phyloP scores from a whole-genome alignment of 169 alveolate genomes.

The Eimeria sp. region DNA sequence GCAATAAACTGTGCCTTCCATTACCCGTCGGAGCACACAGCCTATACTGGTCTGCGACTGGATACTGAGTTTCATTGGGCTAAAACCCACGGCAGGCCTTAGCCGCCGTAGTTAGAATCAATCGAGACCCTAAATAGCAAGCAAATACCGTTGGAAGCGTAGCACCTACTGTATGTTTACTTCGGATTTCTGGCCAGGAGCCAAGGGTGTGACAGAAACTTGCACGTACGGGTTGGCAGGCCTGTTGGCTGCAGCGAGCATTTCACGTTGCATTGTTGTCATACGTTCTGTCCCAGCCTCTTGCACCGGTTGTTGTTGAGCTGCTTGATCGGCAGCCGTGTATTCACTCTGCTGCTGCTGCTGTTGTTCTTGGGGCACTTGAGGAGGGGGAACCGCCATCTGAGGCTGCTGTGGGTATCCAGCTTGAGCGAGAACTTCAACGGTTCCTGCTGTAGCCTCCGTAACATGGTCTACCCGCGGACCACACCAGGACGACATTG shows the following conservation, averaged over 20 bases:
- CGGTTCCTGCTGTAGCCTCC: slow-evolving; percentile 79
- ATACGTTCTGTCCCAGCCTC: slow-evolving; percentile 51
- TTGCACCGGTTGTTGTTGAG: slow-evolving; percentile 36
- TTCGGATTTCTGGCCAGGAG: slow-evolving; percentile 77
- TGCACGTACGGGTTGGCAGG: slow-evolving; percentile 72
- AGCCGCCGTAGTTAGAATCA: slow-evolving; percentile 16
- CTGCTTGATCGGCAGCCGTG: background rate
- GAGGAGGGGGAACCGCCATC: slow-evolving; percentile 29
- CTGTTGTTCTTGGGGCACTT: background rate
- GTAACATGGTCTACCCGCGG: slow-evolving; percentile 77
- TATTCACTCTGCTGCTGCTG: slow-evolving; percentile 15
- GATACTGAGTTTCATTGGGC: background rate
- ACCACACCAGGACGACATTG: slow-evolving; percentile 79
- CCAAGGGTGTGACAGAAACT: slow-evolving; percentile 79
- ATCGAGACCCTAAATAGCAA: slow-evolving; percentile 70
- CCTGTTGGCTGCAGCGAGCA: slow-evolving; percentile 57
- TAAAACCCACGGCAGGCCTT: background rate
- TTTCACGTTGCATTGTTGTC: slow-evolving; percentile 59
- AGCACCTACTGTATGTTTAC: slow-evolving; percentile 69
- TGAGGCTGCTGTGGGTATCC: slow-evolving; percentile 82
- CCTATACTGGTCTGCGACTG: slow-evolving; percentile 29
- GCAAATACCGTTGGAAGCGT: background rate
- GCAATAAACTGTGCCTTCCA: slow-evolving; percentile 2
- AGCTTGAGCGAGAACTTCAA: slow-evolving; percentile 83
- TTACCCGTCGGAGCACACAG: slow-evolving; percentile 1